Evolutionary conservation across 352 stramenopile genomes (phyloP).

Genomic region (Globisporangium spinosum): DNA sequence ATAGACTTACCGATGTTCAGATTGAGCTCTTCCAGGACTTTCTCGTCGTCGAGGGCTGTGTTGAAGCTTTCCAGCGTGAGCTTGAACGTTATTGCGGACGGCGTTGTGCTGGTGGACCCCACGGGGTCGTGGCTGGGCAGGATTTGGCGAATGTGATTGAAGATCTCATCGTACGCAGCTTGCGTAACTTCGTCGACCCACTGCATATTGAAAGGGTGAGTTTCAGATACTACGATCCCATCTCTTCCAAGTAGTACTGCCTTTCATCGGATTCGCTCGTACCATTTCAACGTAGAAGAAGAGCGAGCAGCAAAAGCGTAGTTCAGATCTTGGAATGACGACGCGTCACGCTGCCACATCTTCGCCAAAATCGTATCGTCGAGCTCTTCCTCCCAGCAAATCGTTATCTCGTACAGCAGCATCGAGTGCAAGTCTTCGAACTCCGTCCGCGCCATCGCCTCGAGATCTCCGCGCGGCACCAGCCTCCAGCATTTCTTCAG

Average conservation of each 20-base stretch:
- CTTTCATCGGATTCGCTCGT: background rate
- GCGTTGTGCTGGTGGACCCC: background rate
- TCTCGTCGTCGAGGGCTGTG: conserved; percentile 25
- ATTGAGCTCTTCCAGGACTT: conserved; percentile 28
- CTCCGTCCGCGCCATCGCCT: conserved; percentile 28
- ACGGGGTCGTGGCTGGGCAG: conserved; percentile 16
- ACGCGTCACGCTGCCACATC: conserved; percentile 44
- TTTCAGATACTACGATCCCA: background rate
- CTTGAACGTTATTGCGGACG: conserved; percentile 2
- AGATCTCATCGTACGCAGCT: conserved; percentile 3
- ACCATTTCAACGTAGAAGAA: conserved; percentile 64
- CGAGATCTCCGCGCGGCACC: conserved; percentile 14
- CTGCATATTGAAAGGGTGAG: background rate
- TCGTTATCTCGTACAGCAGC: conserved; percentile 56
- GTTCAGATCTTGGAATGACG: conserved; percentile 31
- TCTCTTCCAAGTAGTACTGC: background rate
- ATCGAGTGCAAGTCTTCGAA: conserved; percentile 49
- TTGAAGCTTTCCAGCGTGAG: conserved; percentile 34
- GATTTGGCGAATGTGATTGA: conserved; percentile 22
- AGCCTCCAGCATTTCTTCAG: conserved; percentile 45
- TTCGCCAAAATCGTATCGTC: conserved; percentile 40
- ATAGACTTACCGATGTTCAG: conserved; percentile 44
- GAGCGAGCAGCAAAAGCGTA: conserved; percentile 56
- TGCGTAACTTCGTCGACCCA: conserved; percentile 1
- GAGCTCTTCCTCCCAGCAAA: conserved; percentile 58